Percentiles rank a stretch among this genome's conserved stretches.
Evolutionary conservation across 2,329 filamentous ascomycete genomes (phyloP).

Genomic region (Ceratocystis ficicola): DNA sequence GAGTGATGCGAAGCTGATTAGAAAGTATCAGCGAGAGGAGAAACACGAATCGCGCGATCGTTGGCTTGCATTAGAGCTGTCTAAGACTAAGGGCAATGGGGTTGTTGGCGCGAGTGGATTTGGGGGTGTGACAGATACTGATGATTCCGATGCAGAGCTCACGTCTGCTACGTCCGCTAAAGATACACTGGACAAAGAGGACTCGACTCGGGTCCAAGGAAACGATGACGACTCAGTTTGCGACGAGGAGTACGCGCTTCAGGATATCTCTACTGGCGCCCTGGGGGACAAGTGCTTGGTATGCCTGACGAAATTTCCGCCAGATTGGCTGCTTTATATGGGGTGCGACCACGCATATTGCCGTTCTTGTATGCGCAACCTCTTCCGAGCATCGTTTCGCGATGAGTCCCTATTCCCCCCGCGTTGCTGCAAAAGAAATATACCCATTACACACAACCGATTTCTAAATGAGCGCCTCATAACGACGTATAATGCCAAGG

Average conservation of each 20-base stretch:
- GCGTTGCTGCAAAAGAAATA: slow-evolving; percentile 37
- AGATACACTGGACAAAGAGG: background rate
- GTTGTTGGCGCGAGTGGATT: background rate
- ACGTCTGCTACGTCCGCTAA: background rate
- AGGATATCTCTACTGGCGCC: background rate
- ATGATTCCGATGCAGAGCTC: background rate
- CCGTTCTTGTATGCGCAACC: slow-evolving; percentile 33
- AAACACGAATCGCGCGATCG: background rate
- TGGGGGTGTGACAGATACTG: background rate
- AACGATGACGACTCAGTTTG: background rate
- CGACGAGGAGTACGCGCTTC: background rate
- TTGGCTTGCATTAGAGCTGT: background rate
- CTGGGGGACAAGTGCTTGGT: background rate
- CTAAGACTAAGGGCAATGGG: background rate
- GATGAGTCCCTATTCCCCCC: slow-evolving; percentile 46
- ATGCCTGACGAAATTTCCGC: background rate
- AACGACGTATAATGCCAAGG: slow-evolving; percentile 33
- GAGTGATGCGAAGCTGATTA: background rate
- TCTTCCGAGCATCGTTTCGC: slow-evolving; percentile 35
- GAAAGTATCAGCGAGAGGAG: background rate
- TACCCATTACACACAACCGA: slow-evolving; percentile 30
- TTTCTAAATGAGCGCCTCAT: slow-evolving; percentile 32
- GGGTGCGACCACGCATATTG: slow-evolving; percentile 42
- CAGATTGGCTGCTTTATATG: slow-evolving; percentile 6
- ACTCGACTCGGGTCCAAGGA: background rate